Evolutionary conservation across 139 green algal species (phyloP).

Genomic region (Spirogloea muscicola): DNA sequence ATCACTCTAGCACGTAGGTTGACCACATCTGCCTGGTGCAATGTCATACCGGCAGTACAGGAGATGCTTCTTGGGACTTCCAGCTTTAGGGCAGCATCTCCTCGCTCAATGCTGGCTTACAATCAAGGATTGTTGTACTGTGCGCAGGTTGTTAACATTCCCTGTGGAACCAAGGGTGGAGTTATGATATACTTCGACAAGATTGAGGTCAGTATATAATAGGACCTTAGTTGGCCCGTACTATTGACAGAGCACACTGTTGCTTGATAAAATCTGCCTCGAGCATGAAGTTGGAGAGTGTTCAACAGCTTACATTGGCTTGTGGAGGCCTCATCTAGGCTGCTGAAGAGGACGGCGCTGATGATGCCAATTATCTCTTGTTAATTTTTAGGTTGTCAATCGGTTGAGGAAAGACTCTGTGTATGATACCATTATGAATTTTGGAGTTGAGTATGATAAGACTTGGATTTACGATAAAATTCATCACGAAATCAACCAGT

Average conservation of each 20-base stretch:
- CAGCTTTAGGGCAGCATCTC: no score
- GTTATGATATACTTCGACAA: slow-evolving; percentile 62
- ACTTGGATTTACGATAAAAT: slow-evolving; percentile 66
- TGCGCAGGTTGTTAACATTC: slow-evolving; percentile 50
- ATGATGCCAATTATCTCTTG: no score
- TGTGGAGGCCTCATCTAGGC: no score
- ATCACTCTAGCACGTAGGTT: background rate
- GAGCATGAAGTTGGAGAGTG: no score
- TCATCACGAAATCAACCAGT: slow-evolving; percentile 68
- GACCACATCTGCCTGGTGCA: background rate
- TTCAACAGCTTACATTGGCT: no score
- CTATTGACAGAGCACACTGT: no score
- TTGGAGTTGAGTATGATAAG: slow-evolving; percentile 57
- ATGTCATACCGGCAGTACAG: background rate
- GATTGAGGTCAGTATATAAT: slow-evolving; percentile 52
- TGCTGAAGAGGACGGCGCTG: no score
- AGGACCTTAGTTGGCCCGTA: no score
- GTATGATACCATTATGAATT: slow-evolving; percentile 56
- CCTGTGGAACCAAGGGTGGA: slow-evolving; percentile 58
- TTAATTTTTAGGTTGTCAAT: slow-evolving; percentile 66
- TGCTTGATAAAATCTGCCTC: no score
- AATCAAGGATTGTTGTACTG: no score
- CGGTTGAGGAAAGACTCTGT: slow-evolving; percentile 49
- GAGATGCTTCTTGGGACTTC: no score
- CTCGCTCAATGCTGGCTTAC: no score